Conservation (phyloP, 73 alveolate species). For the Urostyla sp. region DNA sequence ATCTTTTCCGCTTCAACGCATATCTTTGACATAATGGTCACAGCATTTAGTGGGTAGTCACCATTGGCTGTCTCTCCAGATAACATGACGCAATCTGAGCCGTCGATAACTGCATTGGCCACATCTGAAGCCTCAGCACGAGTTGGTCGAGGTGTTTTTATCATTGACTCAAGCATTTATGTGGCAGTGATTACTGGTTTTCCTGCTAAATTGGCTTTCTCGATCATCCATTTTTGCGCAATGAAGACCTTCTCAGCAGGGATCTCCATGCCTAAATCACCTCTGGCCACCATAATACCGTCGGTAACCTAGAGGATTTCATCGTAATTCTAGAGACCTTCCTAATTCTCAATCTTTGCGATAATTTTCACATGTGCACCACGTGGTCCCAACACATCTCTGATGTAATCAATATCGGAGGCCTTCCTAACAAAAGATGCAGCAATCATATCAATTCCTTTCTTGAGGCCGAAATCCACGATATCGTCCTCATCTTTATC, state of each 20-base stretch:
- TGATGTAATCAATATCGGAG: slow-evolving; percentile 87
- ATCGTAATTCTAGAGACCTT: slow-evolving; percentile 96
- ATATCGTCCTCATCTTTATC: slow-evolving; percentile 98
- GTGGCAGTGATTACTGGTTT: slow-evolving; percentile 98
- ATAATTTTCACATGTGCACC: slow-evolving; percentile 89
- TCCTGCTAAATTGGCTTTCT: slow-evolving; percentile 90
- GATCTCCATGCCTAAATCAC: slow-evolving; percentile 99
- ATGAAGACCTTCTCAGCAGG: slow-evolving; percentile 95
- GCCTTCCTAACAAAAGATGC: slow-evolving; percentile 93
- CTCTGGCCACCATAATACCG: slow-evolving; percentile 99
- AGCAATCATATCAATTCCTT: slow-evolving; percentile 94
- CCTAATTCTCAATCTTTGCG: slow-evolving; percentile 97
- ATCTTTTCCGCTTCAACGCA: slow-evolving; percentile 85
- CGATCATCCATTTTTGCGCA: slow-evolving; percentile 96
- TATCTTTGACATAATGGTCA: slow-evolving; percentile 75
- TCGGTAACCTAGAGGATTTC: slow-evolving; percentile 97
- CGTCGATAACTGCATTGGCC: slow-evolving; percentile 98
- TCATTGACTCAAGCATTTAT: slow-evolving; percentile 98
- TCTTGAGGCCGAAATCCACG: slow-evolving; percentile 96
- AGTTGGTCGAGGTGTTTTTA: slow-evolving; percentile 98
- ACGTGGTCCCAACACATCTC: slow-evolving; percentile 91
- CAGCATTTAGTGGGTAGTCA: slow-evolving; percentile 88
- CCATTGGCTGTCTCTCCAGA: slow-evolving; percentile 99
- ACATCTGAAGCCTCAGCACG: slow-evolving; percentile 99
- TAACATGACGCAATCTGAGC: slow-evolving; percentile 97